phyloP scores from a whole-genome alignment of 495 filamentous ascomycete species.

The Aspergillus conjunctus region DNA sequence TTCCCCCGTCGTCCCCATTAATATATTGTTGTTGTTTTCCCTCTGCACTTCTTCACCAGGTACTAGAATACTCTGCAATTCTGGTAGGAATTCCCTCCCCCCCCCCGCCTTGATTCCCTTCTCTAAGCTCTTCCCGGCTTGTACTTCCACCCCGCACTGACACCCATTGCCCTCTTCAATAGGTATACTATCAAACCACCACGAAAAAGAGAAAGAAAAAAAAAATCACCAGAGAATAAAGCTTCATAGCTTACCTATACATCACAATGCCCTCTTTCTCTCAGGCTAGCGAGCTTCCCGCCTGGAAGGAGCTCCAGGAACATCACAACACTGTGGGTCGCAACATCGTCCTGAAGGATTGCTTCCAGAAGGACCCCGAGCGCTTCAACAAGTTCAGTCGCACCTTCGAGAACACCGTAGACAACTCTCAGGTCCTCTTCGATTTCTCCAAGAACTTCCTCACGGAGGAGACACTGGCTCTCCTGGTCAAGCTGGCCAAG shows the following conservation, averaged over 20 bases:
- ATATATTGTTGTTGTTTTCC: constrained; percentile 6
- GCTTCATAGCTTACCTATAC: constrained; percentile 25
- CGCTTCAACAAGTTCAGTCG: constrained; percentile 91
- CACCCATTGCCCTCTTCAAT: constrained; percentile 24
- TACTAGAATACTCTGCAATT: background rate
- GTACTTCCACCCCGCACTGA: constrained; percentile 40
- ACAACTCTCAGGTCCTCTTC: constrained; percentile 84
- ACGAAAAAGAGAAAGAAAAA: background rate
- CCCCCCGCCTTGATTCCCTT: constrained; percentile 10
- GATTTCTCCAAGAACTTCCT: constrained; percentile 99
- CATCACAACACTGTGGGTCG: constrained; percentile 84
- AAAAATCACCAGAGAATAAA: background rate
- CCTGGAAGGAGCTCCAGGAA: constrained; percentile 86
- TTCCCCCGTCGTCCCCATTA: constrained; percentile 19
- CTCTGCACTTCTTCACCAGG: too few species aligned
- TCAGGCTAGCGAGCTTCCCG: constrained; percentile 76
- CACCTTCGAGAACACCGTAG: constrained; percentile 76
- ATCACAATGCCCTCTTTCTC: constrained; percentile 60
- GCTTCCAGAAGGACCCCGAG: constrained; percentile 83
- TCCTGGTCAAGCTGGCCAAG: constrained; percentile 85
- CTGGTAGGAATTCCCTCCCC: constrained; percentile 11
- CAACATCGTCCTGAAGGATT: constrained; percentile 88
- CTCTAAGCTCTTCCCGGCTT: background rate
- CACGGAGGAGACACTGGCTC: constrained; percentile 84
- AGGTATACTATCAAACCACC: constrained; percentile 6